Conservation (phyloP, 176 grass and related monocot genomes). For the Themeda triandra region DNA sequence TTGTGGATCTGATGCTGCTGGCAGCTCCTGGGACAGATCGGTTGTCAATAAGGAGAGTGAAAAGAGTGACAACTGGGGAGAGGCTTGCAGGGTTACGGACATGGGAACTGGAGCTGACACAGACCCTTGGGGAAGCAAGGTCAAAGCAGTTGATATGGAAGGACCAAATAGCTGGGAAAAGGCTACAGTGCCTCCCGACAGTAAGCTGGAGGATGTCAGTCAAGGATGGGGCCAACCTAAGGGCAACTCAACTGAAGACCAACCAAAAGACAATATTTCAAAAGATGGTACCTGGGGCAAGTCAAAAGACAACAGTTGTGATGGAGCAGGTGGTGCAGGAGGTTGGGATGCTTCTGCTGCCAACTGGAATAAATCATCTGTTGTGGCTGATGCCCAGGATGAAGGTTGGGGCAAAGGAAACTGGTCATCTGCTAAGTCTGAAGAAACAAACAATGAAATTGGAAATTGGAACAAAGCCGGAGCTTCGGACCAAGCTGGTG, state of each 20-base stretch:
- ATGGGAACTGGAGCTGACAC: conserved; percentile 21
- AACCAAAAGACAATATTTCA: conserved; percentile 22
- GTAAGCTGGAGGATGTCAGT: conserved; percentile 22
- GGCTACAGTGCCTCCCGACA: conserved; percentile 16
- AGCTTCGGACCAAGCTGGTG: conserved; percentile 30
- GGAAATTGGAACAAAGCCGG: conserved; percentile 36
- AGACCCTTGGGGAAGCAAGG: conserved; percentile 58
- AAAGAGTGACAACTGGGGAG: conserved; percentile 43
- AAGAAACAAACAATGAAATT: conserved; percentile 29
- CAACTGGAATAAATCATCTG: conserved; percentile 31
- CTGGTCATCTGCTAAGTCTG: conserved; percentile 10
- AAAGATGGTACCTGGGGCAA: conserved; percentile 49
- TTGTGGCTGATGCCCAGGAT: not conserved
- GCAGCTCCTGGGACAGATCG: conserved; percentile 41
- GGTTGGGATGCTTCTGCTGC: conserved; percentile 39
- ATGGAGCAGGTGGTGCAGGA: not conserved
- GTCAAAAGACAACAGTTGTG: conserved; percentile 29
- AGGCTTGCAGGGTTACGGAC: conserved; percentile 11
- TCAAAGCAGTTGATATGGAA: conserved; percentile 33
- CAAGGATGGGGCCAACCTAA: conserved; percentile 44
- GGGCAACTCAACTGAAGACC: conserved; percentile 35
- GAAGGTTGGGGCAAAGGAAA: conserved; percentile 45
- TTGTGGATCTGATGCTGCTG: conserved; percentile 42
- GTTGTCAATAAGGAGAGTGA: conserved; percentile 31
- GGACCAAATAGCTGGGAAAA: conserved; percentile 47